These are phyloP conservation scores for Tothia fuscella DNA, from an alignment of 2,329 filamentous ascomycete genomes.

Conservation along the genomic window DNA sequence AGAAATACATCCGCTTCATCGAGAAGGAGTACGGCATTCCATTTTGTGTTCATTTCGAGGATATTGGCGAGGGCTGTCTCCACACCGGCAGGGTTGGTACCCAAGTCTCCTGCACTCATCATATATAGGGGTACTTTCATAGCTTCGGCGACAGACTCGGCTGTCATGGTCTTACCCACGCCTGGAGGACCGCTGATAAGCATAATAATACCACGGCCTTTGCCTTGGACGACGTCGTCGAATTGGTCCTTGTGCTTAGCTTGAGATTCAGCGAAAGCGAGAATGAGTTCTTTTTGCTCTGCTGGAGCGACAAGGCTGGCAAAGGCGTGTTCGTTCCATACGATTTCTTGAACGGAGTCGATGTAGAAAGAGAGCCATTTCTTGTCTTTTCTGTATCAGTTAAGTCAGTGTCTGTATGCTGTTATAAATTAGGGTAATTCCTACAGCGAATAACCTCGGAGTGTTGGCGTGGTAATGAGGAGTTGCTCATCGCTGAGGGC, in stretches of 20 bases:
- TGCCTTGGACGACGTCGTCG: constrained; percentile 41
- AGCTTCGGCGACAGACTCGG: constrained; percentile 38
- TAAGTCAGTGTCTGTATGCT: constrained; percentile 11
- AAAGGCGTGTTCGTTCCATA: constrained; percentile 21
- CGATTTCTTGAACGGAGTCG: constrained; percentile 18
- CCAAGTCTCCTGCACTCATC: constrained; percentile 39
- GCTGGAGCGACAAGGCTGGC: constrained; percentile 19
- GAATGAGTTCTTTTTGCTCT: constrained; percentile 22
- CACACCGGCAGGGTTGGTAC: constrained; percentile 29
- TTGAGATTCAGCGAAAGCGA: constrained; percentile 21
- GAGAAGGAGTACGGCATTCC: constrained; percentile 11
- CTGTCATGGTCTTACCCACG: constrained; percentile 42
- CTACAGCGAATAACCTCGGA: constrained; percentile 15
- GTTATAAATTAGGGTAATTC: too few species aligned
- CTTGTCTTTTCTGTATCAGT: too few species aligned
- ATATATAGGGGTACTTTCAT: constrained; percentile 39
- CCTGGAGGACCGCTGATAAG: constrained; percentile 40
- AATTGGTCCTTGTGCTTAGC: constrained; percentile 21
- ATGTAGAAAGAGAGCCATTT: constrained; percentile 13
- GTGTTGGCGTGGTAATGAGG: constrained; percentile 11
- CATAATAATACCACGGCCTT: constrained; percentile 40
- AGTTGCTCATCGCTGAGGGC: constrained; percentile 12
- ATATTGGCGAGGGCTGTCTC: constrained; percentile 34
- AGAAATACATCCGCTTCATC: constrained; percentile 19
- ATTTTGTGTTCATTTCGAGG: constrained; percentile 32